A percentile compares a stretch with the other conserved stretches of the same genome.
These are phyloP conservation scores for Lenwebbia sp. DNA, from an alignment of 345 rosid species.

Conservation along the genomic window DNA sequence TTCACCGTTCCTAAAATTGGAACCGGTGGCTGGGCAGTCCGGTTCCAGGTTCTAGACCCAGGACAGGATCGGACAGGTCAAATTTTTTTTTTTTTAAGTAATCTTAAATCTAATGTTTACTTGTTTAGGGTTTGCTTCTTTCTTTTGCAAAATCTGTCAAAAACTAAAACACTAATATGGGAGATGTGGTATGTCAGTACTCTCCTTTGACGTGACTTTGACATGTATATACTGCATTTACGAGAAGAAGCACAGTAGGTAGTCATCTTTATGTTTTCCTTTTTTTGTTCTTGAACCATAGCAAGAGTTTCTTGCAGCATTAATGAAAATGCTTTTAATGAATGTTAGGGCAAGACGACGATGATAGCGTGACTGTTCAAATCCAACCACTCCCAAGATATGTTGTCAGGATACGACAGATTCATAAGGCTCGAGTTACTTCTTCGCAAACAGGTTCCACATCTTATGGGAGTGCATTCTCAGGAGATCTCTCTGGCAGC, in stretches of 20 bases:
- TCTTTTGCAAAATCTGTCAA: not conserved
- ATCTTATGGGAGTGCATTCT: conserved; percentile 77
- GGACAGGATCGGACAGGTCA: no score
- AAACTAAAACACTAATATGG: not conserved
- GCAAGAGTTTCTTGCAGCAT: not conserved
- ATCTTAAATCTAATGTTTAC: no score
- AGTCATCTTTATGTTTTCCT: not conserved
- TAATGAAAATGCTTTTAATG: not conserved
- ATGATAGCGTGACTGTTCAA: conserved; percentile 50
- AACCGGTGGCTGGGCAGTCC: no score
- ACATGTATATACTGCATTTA: not conserved
- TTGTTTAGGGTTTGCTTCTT: no score
- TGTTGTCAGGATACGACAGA: conserved; percentile 64
- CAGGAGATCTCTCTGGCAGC: conserved; percentile 84
- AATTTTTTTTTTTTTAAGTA: no score
- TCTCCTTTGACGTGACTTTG: not conserved
- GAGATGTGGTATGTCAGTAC: not conserved
- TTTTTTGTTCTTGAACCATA: not conserved
- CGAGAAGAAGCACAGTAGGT: not conserved
- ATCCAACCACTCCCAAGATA: conserved; percentile 80
- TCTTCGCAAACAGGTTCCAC: conserved; percentile 74
- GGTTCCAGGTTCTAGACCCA: no score
- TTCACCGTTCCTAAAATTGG: no score
- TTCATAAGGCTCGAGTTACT: conserved; percentile 64
- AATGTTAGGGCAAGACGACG: conserved; percentile 62